These are phyloP conservation scores for Rhodotorula graminis DNA, from an alignment of 768 basidiomycete species.

Conservation along the genomic window DNA sequence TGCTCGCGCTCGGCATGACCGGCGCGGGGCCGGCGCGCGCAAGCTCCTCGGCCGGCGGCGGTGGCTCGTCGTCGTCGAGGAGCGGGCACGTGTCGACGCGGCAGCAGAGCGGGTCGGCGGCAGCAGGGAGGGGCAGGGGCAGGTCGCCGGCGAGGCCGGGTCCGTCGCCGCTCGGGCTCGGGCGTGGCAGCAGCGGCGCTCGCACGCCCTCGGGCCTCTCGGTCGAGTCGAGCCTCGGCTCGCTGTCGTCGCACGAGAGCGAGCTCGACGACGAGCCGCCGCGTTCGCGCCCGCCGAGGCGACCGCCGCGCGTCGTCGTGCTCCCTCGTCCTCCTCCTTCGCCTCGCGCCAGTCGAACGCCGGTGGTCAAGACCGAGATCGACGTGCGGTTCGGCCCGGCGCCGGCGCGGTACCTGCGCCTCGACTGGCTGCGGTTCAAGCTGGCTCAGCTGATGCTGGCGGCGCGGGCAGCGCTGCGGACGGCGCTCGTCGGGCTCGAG, in stretches of 20 bases:
- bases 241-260: neutral
- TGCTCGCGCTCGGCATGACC: slow-evolving; percentile 3
- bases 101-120: neutral
- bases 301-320: neutral
- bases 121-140: neutral
- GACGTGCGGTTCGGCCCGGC: slow-evolving; percentile 19
- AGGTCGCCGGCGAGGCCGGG: neutral
- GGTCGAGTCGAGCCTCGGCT: neutral
- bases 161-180: neutral
- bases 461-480: neutral
- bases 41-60: neutral
- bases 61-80: neutral
- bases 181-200: neutral
- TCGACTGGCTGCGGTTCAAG: neutral
- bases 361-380: slow-evolving; percentile 5
- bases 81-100: neutral
- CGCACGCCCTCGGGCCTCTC: neutral
- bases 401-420: slow-evolving; percentile 13
- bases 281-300: neutral
- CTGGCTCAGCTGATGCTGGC: neutral
- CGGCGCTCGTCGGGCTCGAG: slow-evolving; percentile 6
- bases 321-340: neutral
- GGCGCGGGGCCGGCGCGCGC: neutral
- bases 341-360: neutral
- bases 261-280: too few species aligned